A percentile compares a stretch with the other conserved stretches of the same genome.
These are phyloP conservation scores for Cyberlindnera misumaiensis DNA, from an alignment of 805 yeast species.

Conservation along the genomic window DNA sequence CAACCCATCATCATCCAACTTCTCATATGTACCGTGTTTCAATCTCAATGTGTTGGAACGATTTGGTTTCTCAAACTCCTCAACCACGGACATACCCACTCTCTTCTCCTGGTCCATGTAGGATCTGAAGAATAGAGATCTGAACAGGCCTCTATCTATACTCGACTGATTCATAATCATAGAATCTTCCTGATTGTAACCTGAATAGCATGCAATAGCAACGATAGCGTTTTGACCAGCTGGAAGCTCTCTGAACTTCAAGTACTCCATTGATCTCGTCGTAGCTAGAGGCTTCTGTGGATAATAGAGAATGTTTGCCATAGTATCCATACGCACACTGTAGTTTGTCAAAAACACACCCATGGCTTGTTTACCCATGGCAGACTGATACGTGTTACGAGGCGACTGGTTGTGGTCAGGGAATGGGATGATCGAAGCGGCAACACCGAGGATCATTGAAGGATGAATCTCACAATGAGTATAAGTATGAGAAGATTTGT, in stretches of 20 bases:
- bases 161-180: constrained; percentile 99
- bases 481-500: constrained; percentile 69
- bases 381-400: constrained; percentile 98
- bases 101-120: constrained; percentile 98
- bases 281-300: constrained; percentile 98
- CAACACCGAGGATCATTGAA: constrained; percentile 96
- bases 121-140: constrained; percentile 93
- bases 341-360: constrained; percentile 96
- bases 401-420: constrained; percentile 99
- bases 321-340: constrained; percentile 96
- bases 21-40: constrained; percentile 97
- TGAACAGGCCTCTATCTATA: constrained; percentile 91
- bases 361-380: constrained; percentile 99
- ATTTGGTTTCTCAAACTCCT: constrained; percentile 95
- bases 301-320: constrained; percentile 95
- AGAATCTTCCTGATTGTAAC: constrained; percentile 99
- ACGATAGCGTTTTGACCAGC: constrained; percentile 99
- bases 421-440: constrained; percentile 98
- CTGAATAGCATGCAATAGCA: constrained; percentile 96
- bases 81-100: constrained; percentile 97
- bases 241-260: constrained; percentile 95
- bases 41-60: constrained; percentile 90
- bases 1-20: constrained; percentile 95
- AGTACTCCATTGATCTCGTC: constrained; percentile 94
- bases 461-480: constrained; percentile 99